These are phyloP conservation scores for Mortierella sp. DNA, from an alignment of 371 early-diverging fungal genomes.

Conservation along the genomic window DNA sequence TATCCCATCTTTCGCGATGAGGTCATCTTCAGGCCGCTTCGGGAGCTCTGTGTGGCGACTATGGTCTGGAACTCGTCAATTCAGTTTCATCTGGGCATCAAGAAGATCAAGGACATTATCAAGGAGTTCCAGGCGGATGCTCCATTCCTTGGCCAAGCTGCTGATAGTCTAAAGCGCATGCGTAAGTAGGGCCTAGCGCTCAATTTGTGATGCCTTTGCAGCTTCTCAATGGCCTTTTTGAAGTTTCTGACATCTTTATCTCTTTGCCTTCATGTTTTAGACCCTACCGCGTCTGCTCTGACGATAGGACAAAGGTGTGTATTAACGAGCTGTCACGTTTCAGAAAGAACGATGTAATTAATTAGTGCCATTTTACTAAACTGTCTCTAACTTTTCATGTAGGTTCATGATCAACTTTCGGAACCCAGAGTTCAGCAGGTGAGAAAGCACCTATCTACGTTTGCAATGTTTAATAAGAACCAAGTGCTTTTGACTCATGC, in stretches of 20 bases:
- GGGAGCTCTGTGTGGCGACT: slow-evolving; percentile 54
- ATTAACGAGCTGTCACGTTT: too few relatives aligned
- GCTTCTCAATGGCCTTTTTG: too few relatives aligned
- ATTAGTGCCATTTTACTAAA: background rate
- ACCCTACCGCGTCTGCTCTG: slow-evolving; percentile 35
- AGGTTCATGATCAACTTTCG: slow-evolving; percentile 53
- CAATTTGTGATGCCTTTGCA: background rate
- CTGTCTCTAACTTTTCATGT: background rate
- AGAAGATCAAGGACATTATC: slow-evolving; percentile 53
- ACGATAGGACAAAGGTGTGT: slow-evolving; percentile 42
- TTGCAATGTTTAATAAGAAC: background rate
- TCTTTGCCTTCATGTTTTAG: background rate
- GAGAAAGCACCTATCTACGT: background rate
- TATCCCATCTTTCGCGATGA: slow-evolving; percentile 54
- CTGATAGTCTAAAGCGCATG: slow-evolving; percentile 43
- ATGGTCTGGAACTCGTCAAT: slow-evolving; percentile 57
- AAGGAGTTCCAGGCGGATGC: slow-evolving; percentile 48
- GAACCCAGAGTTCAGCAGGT: slow-evolving; percentile 54
- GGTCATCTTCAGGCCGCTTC: slow-evolving; percentile 46
- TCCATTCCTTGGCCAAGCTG: slow-evolving; percentile 32
- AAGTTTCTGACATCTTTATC: background rate
- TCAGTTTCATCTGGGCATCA: slow-evolving; percentile 53
- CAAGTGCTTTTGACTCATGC: background rate
- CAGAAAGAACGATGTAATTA: background rate
- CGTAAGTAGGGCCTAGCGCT: slow-evolving; percentile 2